Evolutionary conservation across 306 rosid species (phyloP), one percentile per base, ranked within the genome.

Genomic region (Sophora flavescens): DNA sequence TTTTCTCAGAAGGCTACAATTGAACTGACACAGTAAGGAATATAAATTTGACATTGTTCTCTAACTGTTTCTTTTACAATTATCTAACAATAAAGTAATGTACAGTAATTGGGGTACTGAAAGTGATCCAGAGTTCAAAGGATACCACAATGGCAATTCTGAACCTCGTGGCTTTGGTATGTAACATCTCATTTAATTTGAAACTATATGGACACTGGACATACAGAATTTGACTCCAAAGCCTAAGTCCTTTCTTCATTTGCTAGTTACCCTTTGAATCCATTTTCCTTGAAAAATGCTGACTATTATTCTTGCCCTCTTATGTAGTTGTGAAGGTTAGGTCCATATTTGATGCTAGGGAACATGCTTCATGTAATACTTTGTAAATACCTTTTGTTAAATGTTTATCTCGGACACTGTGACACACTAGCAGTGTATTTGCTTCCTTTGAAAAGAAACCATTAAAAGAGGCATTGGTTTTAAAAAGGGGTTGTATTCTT

Each of bases 81-180:
- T 81, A 39, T 66, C 78, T 82, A 60, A 88, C 75, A 15, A 47
- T 79, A 30, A 50, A 45, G 14, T 51, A 50, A 54, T 80, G 63
- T 73, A 36, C 93, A 95, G 99, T 71, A 92, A 95, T 36, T 95
- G 99, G 99, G 97, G 97, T 50, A 95, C 99, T 35, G 99, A 95
- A 86, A 92, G 85, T 77, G 97, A 95, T 86, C 97, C 99, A 41
- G 93, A 89, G 69, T 95, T 95, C 82, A 89, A 95, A 92, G 99
- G 97, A 68, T 91, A 92, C 85, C 99, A 95, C 89, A 95, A 89
- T 86, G 99, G 99, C 47, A 95, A 95, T 86, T 89, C 99, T 26
- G 97, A 95, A 35, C 97, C 99, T 69, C 97, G 96, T 63, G 97
- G 99, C 74, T 95, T 92, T 86, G 99, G 97, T 95, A 82, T 39